phyloP scores from a whole-genome alignment of 371 early-diverging fungal genomes.

The Catenaria anguillulae region DNA sequence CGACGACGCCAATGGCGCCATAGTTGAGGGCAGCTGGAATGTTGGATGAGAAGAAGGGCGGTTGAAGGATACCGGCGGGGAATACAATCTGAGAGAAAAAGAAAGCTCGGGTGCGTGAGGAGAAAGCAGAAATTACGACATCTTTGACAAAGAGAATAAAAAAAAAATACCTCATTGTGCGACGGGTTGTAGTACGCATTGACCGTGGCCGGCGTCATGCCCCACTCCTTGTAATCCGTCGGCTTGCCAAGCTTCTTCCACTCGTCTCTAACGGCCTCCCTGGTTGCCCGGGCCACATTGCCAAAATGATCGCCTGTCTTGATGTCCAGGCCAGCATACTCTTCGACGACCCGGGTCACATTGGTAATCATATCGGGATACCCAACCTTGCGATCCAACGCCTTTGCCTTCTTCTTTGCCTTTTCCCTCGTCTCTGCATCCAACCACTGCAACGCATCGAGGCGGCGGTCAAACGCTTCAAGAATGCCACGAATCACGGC shows the following conservation, averaged over 20 bases:
- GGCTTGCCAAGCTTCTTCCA: slow-evolving; percentile 18
- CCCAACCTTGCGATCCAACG: slow-evolving; percentile 28
- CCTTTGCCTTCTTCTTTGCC: slow-evolving; percentile 34
- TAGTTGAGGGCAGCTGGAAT: slow-evolving; percentile 37
- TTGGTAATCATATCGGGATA: slow-evolving; percentile 29
- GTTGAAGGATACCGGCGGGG: slow-evolving; percentile 41
- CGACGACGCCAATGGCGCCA: slow-evolving; percentile 40
- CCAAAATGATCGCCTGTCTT: slow-evolving; percentile 22
- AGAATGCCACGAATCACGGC: slow-evolving; percentile 24
- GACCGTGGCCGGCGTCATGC: slow-evolving; percentile 39
- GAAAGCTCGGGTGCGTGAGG: too few species aligned
- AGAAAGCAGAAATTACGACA: neutral
- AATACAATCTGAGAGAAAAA: slow-evolving; percentile 38
- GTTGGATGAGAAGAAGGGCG: slow-evolving; percentile 24
- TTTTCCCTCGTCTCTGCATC: slow-evolving; percentile 27
- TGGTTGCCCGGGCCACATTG: slow-evolving; percentile 20
- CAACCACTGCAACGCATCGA: slow-evolving; percentile 35
- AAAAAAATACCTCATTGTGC: slow-evolving; percentile 1
- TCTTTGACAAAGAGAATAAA: neutral
- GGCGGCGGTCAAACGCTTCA: slow-evolving; percentile 20
- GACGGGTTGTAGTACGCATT: slow-evolving; percentile 38
- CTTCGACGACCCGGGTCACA: slow-evolving; percentile 23
- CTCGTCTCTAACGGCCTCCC: slow-evolving; percentile 14
- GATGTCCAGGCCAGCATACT: slow-evolving; percentile 25
- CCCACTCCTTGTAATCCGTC: slow-evolving; percentile 31